phyloP scores from a whole-genome alignment of 805 yeast genomes.

The Yarrowia divulgata region DNA sequence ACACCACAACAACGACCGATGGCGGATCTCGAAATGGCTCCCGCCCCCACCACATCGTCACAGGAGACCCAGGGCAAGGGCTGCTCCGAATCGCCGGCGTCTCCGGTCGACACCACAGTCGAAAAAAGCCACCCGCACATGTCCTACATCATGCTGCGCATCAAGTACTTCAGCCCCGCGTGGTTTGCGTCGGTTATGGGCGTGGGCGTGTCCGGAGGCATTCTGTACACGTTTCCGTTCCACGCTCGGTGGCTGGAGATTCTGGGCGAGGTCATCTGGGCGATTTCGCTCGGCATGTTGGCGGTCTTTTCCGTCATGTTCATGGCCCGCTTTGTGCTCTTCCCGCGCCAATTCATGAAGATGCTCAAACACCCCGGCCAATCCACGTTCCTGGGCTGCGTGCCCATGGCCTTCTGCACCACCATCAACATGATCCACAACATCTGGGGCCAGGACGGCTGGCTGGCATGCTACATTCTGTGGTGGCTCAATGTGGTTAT shows the following conservation, averaged over 20 bases:
- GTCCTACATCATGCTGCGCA: constrained; percentile 41
- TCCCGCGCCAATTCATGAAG: constrained; percentile 49
- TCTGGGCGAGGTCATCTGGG: constrained; percentile 70
- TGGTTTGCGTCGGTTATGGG: constrained; percentile 87
- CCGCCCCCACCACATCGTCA: constrained; percentile 12
- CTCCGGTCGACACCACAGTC: not conserved
- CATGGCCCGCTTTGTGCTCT: constrained; percentile 53
- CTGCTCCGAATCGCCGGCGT: not conserved
- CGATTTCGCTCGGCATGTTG: constrained; percentile 57
- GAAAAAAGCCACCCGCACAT: constrained; percentile 5
- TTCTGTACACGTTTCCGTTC: constrained; percentile 72
- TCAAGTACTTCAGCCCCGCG: constrained; percentile 46
- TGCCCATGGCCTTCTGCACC: constrained; percentile 80
- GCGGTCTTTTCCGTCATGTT: constrained; percentile 55
- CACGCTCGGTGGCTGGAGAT: constrained; percentile 63
- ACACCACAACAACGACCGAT: not conserved
- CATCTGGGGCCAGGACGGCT: constrained; percentile 53
- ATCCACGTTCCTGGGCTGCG: constrained; percentile 76
- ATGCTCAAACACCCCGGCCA: constrained; percentile 55
- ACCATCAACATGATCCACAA: constrained; percentile 63
- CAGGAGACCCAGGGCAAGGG: constrained; percentile 28
- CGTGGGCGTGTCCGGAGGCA: constrained; percentile 70
- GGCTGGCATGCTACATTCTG: constrained; percentile 64
- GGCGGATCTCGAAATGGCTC: constrained; percentile 25
- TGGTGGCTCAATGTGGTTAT: constrained; percentile 76